Evolutionary conservation across 805 yeast genomes (phyloP), one percentile per base, ranked within the genome.

Genomic region (Tetrapisispora phaffii): DNA sequence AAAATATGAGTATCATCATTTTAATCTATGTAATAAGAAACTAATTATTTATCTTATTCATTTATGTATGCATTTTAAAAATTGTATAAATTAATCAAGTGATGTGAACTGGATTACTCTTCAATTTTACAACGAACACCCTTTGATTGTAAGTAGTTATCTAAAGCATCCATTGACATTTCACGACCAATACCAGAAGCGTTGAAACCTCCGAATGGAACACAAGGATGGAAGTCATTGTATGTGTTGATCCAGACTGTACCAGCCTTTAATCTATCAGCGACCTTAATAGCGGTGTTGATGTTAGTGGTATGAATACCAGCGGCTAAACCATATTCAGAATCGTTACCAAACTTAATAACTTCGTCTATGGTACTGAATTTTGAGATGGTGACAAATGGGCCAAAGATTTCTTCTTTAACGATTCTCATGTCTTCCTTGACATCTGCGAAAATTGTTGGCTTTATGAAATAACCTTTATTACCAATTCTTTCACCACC

Each of bases 191-290:
- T 69, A 65, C 97, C 97, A 49, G 90, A 80, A 72, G 78, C 76
- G 65, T 85, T 85, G 71, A 71, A 84, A 41, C 97, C 97, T 55
- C 96, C 96, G 62, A 88, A 88, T 58, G 97, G 97, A 62, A 87
- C 80, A 66, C 79, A 75, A 54, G 74, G 79, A 66, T 87, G 89
- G 73, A 86, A 82, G 59, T 84, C 87, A 69, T 87, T 87, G 67
- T 86, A 82, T 45, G 87, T 79, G 74, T 85, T 85, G 55, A 83
- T 74, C 86, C 90, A 85, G 52, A 85, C 76, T 41, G 90, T 79
- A 68, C 95, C 95, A 47, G 89, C 82, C 59, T 77, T 78, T 49
- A 85, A 59, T 63, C 75, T 73, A 65, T 75, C 74, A 36, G 93
- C 74, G 46, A 83, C 83, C 44, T 75, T 75, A 48, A 80, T 64